Percentiles rank a stretch among this genome's conserved stretches.
These are phyloP conservation scores for Spongospora subterranea DNA, from an alignment of 208 protist species.

Conservation along the genomic window DNA sequence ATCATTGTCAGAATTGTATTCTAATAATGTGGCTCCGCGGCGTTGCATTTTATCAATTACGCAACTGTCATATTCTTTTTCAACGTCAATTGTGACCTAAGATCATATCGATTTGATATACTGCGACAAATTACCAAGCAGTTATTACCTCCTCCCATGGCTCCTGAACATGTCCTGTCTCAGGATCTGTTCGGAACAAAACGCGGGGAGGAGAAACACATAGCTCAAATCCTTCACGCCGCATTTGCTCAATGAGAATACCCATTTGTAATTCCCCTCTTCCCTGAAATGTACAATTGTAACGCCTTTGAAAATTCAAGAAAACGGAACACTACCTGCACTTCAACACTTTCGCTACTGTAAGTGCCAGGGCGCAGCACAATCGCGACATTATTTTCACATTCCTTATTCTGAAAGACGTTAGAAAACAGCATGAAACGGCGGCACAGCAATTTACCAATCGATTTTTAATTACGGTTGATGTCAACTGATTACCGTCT, in stretches of 20 bases:
- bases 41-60: constrained; percentile 39
- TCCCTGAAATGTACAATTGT: neutral
- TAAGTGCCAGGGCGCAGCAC: neutral
- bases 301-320: neutral
- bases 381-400: constrained; percentile 33
- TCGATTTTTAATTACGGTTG: constrained; percentile 14
- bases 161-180: constrained; percentile 15
- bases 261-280: constrained; percentile 32
- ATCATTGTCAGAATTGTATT: neutral
- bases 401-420: constrained; percentile 11
- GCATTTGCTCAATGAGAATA: constrained; percentile 54
- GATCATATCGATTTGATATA: neutral
- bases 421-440: neutral
- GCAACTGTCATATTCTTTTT: neutral
- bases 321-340: neutral
- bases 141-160: constrained; percentile 55
- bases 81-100: constrained; percentile 38
- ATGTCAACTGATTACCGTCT: constrained; percentile 42
- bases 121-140: neutral
- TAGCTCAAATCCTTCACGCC: constrained; percentile 45
- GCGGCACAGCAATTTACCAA: neutral
- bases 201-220: constrained; percentile 23
- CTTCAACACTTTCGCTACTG: constrained; percentile 31
- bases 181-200: constrained; percentile 4
- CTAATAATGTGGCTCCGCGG: neutral